Percentiles rank a stretch among this genome's conserved stretches.
Conservation (phyloP, 2,329 filamentous ascomycete genomes). For the Sporothrix luriei region DNA sequence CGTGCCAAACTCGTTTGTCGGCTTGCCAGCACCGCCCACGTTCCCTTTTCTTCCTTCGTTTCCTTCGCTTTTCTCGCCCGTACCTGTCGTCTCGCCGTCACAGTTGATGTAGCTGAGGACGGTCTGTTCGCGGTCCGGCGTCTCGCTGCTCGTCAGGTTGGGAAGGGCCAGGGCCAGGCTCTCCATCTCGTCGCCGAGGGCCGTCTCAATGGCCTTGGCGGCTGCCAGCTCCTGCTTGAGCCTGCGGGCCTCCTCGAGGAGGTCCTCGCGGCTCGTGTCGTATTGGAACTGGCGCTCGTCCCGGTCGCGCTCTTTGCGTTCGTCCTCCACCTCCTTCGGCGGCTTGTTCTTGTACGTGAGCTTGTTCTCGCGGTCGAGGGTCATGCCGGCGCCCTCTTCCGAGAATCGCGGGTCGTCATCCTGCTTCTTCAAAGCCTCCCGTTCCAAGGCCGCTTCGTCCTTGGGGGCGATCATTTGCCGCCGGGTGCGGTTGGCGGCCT, state of each 20-base stretch:
- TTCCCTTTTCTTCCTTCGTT: neutral
- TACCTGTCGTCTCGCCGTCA: slow-evolving; percentile 52
- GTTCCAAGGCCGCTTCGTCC: slow-evolving; percentile 31
- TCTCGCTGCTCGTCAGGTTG: slow-evolving; percentile 77
- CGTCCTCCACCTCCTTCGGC: no score
- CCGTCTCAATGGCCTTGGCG: slow-evolving; percentile 65
- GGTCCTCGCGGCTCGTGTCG: slow-evolving; percentile 39
- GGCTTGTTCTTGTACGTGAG: neutral
- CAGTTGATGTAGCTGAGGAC: slow-evolving; percentile 80
- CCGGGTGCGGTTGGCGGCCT: slow-evolving; percentile 66
- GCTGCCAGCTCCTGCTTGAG: slow-evolving; percentile 64
- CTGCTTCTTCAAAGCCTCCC: neutral
- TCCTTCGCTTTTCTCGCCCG: slow-evolving; percentile 31
- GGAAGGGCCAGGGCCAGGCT: slow-evolving; percentile 76
- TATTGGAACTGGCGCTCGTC: neutral
- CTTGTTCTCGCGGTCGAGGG: neutral
- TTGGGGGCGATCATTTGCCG: slow-evolving; percentile 46
- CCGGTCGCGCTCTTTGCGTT: no score
- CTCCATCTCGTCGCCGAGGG: slow-evolving; percentile 67
- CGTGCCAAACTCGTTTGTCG: slow-evolving; percentile 12
- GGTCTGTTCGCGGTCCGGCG: slow-evolving; percentile 69
- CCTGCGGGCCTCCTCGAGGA: slow-evolving; percentile 64
- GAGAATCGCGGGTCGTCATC: neutral
- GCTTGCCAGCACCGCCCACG: slow-evolving; percentile 32
- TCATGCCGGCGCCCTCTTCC: neutral